These are phyloP conservation scores for Filobasidium floriforme DNA, from an alignment of 768 basidiomycete genomes.

Conservation along the genomic window DNA sequence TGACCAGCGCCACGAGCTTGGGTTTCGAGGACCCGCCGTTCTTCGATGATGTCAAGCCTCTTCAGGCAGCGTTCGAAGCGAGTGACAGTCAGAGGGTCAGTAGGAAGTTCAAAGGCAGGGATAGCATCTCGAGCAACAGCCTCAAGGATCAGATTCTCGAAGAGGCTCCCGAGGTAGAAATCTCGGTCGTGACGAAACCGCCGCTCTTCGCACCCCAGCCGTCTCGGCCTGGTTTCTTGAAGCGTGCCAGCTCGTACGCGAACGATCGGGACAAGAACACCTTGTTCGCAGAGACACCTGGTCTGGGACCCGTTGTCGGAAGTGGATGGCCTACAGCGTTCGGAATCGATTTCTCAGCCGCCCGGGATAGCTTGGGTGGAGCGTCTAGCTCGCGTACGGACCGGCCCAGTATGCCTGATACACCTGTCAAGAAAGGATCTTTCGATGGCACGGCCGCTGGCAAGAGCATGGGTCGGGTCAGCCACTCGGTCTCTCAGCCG, in stretches of 20 bases:
- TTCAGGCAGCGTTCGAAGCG: conserved; percentile 38
- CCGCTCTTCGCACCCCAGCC: conserved; percentile 16
- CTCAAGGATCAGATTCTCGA: conserved; percentile 26
- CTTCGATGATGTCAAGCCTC: conserved; percentile 43
- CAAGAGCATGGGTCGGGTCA: conserved; percentile 19
- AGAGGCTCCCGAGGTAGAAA: background rate
- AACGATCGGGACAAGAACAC: conserved; percentile 30
- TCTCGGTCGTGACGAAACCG: conserved; percentile 7
- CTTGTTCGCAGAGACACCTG: conserved; percentile 24
- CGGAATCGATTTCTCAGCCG: conserved; percentile 27
- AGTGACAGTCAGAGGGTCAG: conserved; percentile 24
- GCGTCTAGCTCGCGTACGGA: conserved; percentile 17
- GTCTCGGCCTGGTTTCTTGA: conserved; percentile 36
- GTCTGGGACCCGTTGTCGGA: conserved; percentile 25
- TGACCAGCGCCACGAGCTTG: conserved; percentile 12
- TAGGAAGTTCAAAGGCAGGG: conserved; percentile 41
- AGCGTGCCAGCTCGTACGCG: conserved; percentile 36
- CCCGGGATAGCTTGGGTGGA: conserved; percentile 14
- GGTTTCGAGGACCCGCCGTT: conserved; percentile 38
- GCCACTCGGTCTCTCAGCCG: conserved; percentile 37
- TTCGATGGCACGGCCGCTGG: conserved; percentile 14
- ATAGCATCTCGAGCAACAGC: conserved; percentile 35
- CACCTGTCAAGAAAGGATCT: conserved; percentile 39
- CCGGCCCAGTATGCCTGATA: conserved; percentile 39
- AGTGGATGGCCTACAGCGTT: conserved; percentile 34